phyloP scores from a whole-genome alignment of 1,284 basidiomycete species.

The Porodaedalea pini region DNA sequence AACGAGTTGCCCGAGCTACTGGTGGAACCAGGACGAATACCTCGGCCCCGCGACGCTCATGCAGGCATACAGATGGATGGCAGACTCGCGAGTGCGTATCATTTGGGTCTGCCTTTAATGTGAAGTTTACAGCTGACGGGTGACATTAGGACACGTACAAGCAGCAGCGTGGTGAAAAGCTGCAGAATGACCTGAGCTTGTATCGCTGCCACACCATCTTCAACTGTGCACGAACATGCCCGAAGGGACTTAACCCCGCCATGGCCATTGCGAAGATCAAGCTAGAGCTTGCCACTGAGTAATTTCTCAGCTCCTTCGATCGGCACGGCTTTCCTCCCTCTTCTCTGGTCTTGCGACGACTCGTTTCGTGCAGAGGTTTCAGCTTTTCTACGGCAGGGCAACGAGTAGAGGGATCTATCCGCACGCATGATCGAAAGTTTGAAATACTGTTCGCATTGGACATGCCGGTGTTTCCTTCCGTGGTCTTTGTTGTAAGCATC shows the following conservation, averaged over 20 bases:
- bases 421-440: too few species aligned
- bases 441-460: neutral
- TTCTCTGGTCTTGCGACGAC: too few species aligned
- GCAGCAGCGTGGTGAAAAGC: constrained; percentile 82
- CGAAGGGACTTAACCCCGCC: constrained; percentile 93
- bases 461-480: neutral
- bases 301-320: too few species aligned
- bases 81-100: constrained; percentile 80
- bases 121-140: neutral
- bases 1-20: constrained; percentile 93
- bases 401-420: too few species aligned
- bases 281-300: constrained; percentile 80
- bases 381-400: too few species aligned
- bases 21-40: constrained; percentile 99
- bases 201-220: constrained; percentile 96
- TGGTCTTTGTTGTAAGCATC: neutral
- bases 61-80: constrained; percentile 97
- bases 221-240: constrained; percentile 92
- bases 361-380: too few species aligned
- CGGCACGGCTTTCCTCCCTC: too few species aligned
- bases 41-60: constrained; percentile 95
- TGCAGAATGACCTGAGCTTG: constrained; percentile 94
- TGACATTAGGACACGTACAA: constrained; percentile 68
- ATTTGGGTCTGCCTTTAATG: neutral
- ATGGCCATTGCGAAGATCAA: constrained; percentile 87